Evolutionary conservation across 495 filamentous ascomycete species (phyloP).

Genomic region (Penicillium cinerascens): DNA sequence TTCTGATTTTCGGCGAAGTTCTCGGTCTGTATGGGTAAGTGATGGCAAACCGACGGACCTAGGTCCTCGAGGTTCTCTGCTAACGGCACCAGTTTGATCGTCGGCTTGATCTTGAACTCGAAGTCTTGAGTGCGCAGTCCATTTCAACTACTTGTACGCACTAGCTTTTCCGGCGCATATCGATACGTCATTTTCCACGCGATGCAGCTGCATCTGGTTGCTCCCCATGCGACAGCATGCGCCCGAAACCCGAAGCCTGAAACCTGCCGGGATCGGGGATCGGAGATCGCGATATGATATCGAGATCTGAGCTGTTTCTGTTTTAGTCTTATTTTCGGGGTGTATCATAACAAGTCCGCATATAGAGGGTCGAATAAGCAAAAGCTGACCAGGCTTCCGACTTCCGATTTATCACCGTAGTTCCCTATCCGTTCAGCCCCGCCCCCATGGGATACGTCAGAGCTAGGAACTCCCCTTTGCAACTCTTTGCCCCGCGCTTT

Average conservation of each 20-base stretch:
- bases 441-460: constrained; percentile 27
- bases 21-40: constrained; percentile 93
- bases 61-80: constrained; percentile 3
- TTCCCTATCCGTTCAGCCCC: constrained; percentile 22
- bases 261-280: not conserved
- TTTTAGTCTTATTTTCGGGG: constrained; percentile 11
- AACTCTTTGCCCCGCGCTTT: constrained; percentile 19
- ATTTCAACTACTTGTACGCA: constrained; percentile 2
- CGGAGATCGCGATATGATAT: constrained; percentile 1
- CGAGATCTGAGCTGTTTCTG: constrained; percentile 15
- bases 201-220: not conserved
- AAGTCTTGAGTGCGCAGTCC: constrained; percentile 29
- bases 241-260: not conserved
- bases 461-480: constrained; percentile 21
- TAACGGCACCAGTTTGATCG: constrained; percentile 50
- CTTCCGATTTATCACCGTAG: constrained; percentile 30
- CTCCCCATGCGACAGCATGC: not conserved
- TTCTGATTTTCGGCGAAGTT: constrained; percentile 98
- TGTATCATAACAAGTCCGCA: constrained; percentile 24
- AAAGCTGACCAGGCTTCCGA: constrained; percentile 1
- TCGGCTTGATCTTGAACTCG: constrained; percentile 55
- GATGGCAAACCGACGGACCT: not conserved
- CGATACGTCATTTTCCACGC: not conserved
- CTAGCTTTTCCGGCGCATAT: constrained; percentile 5
- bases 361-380: constrained; percentile 21